These are phyloP conservation scores for Salicornia ramosissima DNA, from an alignment of 148 eudicot species.

Conservation along the genomic window DNA sequence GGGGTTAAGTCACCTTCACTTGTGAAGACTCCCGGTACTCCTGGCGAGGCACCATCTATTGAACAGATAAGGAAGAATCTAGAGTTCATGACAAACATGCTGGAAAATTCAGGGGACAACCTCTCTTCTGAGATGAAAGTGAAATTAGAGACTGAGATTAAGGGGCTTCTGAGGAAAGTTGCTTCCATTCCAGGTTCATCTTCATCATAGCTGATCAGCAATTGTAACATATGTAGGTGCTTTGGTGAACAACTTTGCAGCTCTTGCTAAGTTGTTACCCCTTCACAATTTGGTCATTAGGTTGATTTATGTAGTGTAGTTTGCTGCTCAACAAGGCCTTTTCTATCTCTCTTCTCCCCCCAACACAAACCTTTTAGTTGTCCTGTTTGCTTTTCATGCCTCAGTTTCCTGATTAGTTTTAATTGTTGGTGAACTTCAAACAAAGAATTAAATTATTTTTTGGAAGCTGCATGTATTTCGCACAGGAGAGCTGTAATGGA, in stretches of 20 bases:
- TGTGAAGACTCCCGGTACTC: slow-evolving; percentile 21
- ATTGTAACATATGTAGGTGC: slow-evolving; percentile 12
- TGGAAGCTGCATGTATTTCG: slow-evolving; percentile 16
- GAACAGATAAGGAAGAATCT: slow-evolving; percentile 52
- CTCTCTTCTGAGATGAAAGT: slow-evolving; percentile 56
- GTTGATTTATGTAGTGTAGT: slow-evolving; percentile 9
- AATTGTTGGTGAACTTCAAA: slow-evolving; percentile 14
- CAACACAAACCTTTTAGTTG: neutral
- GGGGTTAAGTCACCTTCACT: slow-evolving; percentile 19
- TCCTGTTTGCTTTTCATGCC: slow-evolving; percentile 8
- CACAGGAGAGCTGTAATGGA: slow-evolving; percentile 9
- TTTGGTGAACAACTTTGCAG: neutral
- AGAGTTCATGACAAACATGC: slow-evolving; percentile 63
- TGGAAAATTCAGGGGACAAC: slow-evolving; percentile 62
- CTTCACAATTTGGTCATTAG: slow-evolving; percentile 4
- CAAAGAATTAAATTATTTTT: neutral
- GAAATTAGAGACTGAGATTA: slow-evolving; percentile 58
- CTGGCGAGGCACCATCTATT: slow-evolving; percentile 38
- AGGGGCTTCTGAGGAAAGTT: slow-evolving; percentile 61
- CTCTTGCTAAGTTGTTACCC: neutral
- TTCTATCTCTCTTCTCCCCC: neutral
- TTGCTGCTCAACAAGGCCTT: neutral
- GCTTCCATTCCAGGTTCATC: slow-evolving; percentile 50
- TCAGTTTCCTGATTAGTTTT: slow-evolving; percentile 1
- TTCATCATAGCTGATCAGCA: slow-evolving; percentile 26